phyloP scores from a whole-genome alignment of 148 eudicot species.

The Limonium bicolor region DNA sequence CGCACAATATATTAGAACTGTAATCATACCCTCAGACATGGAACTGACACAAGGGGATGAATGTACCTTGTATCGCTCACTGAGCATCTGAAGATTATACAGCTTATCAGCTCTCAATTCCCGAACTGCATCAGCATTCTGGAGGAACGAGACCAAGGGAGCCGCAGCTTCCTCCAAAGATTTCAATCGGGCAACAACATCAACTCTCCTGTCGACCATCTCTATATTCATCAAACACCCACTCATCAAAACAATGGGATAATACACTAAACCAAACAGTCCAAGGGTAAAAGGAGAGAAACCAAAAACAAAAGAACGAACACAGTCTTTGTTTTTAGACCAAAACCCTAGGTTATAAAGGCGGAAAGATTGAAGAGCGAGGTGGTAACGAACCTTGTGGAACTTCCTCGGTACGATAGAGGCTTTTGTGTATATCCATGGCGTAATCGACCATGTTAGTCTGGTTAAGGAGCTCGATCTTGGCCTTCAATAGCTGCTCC shows the following conservation, averaged over 20 bases:
- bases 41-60: no score
- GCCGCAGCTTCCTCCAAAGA: slow-evolving; percentile 77
- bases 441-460: slow-evolving; percentile 99
- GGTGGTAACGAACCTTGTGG: slow-evolving; percentile 80
- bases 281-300: not conserved
- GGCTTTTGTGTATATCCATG: slow-evolving; percentile 94
- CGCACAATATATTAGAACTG: no score
- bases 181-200: slow-evolving; percentile 85
- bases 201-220: slow-evolving; percentile 88
- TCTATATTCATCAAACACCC: slow-evolving; percentile 22
- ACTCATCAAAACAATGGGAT: not conserved
- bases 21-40: no score
- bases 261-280: not conserved
- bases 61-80: slow-evolving; percentile 75
- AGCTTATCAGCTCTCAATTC: slow-evolving; percentile 83
- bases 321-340: no score
- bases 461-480: slow-evolving; percentile 71
- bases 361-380: not conserved
- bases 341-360: slow-evolving; percentile 1
- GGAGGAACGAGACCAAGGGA: slow-evolving; percentile 67
- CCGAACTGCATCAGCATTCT: slow-evolving; percentile 70
- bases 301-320: not conserved
- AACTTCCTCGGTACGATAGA: slow-evolving; percentile 74
- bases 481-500: slow-evolving; percentile 55
- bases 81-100: slow-evolving; percentile 87